Conservation (phyloP, 768 basidiomycete species). For the Lactarius hatsudake region DNA sequence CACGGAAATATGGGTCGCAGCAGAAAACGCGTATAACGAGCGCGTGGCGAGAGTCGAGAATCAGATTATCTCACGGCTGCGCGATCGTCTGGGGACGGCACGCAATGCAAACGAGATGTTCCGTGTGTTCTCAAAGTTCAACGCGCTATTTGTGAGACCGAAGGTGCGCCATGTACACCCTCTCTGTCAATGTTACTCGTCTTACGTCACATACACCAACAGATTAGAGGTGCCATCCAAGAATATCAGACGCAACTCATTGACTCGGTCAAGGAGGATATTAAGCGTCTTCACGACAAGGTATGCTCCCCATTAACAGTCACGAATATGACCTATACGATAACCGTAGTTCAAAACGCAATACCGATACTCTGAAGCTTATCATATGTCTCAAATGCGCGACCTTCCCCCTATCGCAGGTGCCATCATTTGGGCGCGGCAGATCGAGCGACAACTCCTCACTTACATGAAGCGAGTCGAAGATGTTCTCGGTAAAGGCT, state of each 20-base stretch:
- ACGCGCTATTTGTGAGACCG: conserved; percentile 91
- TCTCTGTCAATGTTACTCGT: not conserved
- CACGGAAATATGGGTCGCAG: conserved; percentile 95
- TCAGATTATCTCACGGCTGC: conserved; percentile 91
- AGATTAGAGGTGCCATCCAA: conserved; percentile 98
- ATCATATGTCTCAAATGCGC: conserved; percentile 98
- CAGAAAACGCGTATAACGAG: conserved; percentile 97
- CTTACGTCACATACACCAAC: conserved; percentile 1
- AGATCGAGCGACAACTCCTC: conserved; percentile 93
- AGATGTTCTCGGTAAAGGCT: conserved; percentile 95
- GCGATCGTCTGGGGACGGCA: conserved; percentile 91
- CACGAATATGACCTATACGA: not conserved
- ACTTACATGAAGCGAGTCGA: conserved; percentile 99
- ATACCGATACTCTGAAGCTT: conserved; percentile 93
- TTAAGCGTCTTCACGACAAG: conserved; percentile 92
- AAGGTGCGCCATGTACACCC: conserved; percentile 55
- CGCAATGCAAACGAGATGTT: conserved; percentile 99
- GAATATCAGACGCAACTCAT: conserved; percentile 99
- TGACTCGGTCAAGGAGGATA: conserved; percentile 98
- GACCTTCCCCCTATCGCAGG: conserved; percentile 98
- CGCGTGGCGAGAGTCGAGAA: conserved; percentile 97
- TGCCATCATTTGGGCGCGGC: conserved; percentile 98
- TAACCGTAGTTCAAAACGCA: conserved; percentile 81
- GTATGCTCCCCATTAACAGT: conserved; percentile 35
- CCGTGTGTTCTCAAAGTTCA: conserved; percentile 97